Evolutionary conservation across 1,284 basidiomycete species (phyloP).

Genomic region (Trichosporon inkin): DNA sequence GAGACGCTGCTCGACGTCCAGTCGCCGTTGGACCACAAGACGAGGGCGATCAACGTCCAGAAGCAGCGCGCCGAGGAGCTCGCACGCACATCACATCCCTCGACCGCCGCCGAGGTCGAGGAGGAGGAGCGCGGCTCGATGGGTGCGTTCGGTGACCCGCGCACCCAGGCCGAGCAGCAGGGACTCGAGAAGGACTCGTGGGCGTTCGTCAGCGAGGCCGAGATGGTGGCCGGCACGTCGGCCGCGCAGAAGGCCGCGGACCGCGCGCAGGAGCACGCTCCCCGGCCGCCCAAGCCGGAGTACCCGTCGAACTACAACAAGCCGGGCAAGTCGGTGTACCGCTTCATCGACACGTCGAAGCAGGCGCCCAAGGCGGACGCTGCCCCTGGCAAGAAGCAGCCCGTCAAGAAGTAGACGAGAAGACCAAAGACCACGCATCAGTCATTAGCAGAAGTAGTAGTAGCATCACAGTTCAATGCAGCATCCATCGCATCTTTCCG

Average conservation of each 20-base stretch:
- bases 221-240: conserved; percentile 18
- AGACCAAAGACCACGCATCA: background rate
- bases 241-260: background rate
- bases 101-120: conserved; percentile 33
- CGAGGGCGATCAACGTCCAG: conserved; percentile 16
- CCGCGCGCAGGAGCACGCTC: background rate
- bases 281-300: background rate
- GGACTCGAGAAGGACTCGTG: conserved; percentile 41
- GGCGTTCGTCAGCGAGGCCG: conserved; percentile 41
- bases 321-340: conserved; percentile 16
- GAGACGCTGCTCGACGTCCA: conserved; percentile 41
- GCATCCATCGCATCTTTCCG: too few species aligned
- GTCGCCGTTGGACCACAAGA: conserved; percentile 18
- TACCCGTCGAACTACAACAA: conserved; percentile 4
- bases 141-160: conserved; percentile 35
- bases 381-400: background rate
- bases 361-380: conserved; percentile 1
- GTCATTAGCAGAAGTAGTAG: too few species aligned
- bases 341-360: conserved; percentile 24
- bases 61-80: conserved; percentile 13
- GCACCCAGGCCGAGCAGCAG: conserved; percentile 7
- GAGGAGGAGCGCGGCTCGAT: conserved; percentile 40
- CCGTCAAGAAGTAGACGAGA: conserved; percentile 9
- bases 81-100: conserved; percentile 32
- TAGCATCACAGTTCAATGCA: too few species aligned